Evolutionary conservation across 352 stramenopile species (phyloP).

Genomic region (Phytophthora pini): DNA sequence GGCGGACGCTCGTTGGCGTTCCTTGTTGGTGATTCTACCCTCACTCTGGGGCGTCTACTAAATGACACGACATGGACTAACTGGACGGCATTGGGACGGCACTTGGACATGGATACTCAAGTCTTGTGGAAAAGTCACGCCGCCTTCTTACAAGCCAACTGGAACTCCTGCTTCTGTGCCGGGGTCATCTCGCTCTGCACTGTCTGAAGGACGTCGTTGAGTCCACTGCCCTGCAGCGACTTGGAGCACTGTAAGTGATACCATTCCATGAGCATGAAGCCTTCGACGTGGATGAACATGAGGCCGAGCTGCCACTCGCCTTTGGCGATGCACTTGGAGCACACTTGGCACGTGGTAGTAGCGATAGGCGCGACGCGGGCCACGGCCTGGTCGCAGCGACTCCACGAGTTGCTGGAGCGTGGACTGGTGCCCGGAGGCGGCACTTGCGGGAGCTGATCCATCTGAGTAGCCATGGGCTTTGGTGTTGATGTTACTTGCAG

Average conservation of each 20-base stretch:
- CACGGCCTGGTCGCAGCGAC: conserved; percentile 81
- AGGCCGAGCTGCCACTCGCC: conserved; percentile 78
- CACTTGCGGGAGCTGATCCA: conserved; percentile 48
- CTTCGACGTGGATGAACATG: conserved; percentile 88
- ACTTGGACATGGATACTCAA: conserved; percentile 34
- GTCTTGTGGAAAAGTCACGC: not conserved
- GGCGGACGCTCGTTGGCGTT: conserved; percentile 14
- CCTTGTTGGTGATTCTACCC: conserved; percentile 6
- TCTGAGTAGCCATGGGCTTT: conserved; percentile 45
- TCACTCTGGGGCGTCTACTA: conserved; percentile 15
- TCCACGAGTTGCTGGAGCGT: conserved; percentile 71
- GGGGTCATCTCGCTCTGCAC: conserved; percentile 74
- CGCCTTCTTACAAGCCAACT: conserved; percentile 46
- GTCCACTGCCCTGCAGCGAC: conserved; percentile 52
- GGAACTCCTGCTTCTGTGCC: conserved; percentile 60
- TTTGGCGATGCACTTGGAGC: conserved; percentile 59
- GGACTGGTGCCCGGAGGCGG: conserved; percentile 38
- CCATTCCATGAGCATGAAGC: conserved; percentile 91
- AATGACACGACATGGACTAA: conserved; percentile 22
- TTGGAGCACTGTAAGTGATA: conserved; percentile 74
- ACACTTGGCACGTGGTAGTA: conserved; percentile 84
- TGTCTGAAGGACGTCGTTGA: conserved; percentile 60
- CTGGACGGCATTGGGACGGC: conserved; percentile 26
- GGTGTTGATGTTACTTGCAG: conserved; percentile 23
- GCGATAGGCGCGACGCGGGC: conserved; percentile 72